Evolutionary conservation across 2,329 filamentous ascomycete genomes (phyloP), one percentile per base, ranked within the genome.

Genomic region (Xylariaceae sp.): DNA sequence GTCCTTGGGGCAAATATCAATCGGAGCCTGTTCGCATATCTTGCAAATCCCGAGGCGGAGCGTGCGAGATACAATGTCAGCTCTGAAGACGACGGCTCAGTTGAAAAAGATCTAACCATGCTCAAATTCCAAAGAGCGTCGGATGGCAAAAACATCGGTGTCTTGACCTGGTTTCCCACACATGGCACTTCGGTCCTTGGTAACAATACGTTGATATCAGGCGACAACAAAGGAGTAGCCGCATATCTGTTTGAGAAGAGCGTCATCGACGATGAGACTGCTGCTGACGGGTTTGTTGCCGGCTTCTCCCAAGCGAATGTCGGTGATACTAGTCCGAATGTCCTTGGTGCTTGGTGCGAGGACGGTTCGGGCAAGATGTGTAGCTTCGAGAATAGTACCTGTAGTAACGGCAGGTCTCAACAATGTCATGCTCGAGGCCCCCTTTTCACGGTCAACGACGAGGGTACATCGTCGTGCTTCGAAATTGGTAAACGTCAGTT

Each of bases 151-250:
- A 88, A 88, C 54, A 84, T 91, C 42, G 93, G 91, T 12, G 79
- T 96, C 0, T 75, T 98, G 55, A 95, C 91, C 16, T 98, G 93
- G 90, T 96, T 93, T 71, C 86, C 93, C 2, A 90, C 93, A 0
- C 93, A 98, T 71, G 93, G 93, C 45, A 98, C 93, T 0, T 96
- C 91, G 0, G 84, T 97, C 73, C 85, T 93, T 20, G 89, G 90
- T 52, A 97, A 97, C 75, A 96, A 96, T 74, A 97, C 92, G 0
- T 80, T 96, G 14, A 85, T 95, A 48, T 88, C 92, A 2, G 93
- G 91, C n/a, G 93, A 98, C 73, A 98, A 98, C 77, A 98, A 98
- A 75, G 93, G 93, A 12, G 91, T 96, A 6, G 93, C 93, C 2
- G 90, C 93, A 0, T 89, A 89, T 69, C 77, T 96, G 12, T 88